Percentiles rank a stretch among this genome's conserved stretches.
These are phyloP conservation scores for Tephrocybe sp. DNA, from an alignment of 768 basidiomycete genomes.

Conservation along the genomic window DNA sequence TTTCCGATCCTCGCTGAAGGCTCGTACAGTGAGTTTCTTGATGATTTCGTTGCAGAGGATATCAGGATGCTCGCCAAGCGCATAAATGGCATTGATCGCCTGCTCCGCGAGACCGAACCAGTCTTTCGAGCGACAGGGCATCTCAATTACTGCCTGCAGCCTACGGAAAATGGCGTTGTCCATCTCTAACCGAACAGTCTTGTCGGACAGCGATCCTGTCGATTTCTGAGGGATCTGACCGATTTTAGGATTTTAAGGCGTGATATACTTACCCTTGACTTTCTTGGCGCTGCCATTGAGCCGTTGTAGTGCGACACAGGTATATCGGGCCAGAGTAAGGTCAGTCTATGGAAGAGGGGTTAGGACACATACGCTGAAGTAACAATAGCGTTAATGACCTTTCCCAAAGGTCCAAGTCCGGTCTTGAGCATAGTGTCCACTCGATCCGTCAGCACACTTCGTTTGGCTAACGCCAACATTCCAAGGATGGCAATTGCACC, in stretches of 20 bases:
- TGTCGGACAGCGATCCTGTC: conserved; percentile 83
- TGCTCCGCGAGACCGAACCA: conserved; percentile 99
- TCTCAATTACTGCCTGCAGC: conserved; percentile 77
- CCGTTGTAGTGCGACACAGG: conserved; percentile 89
- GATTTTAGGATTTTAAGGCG: background rate
- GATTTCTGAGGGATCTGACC: background rate
- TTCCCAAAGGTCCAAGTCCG: conserved; percentile 82
- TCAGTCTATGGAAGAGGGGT: conserved; percentile 55
- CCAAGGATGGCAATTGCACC: conserved; percentile 97
- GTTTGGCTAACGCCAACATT: conserved; percentile 90
- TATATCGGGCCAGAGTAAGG: conserved; percentile 87
- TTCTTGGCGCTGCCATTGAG: conserved; percentile 96
- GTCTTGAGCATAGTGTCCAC: conserved; percentile 85
- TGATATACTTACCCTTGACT: conserved; percentile 72
- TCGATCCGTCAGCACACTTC: conserved; percentile 70
- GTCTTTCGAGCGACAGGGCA: conserved; percentile 80
- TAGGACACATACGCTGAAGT: background rate
- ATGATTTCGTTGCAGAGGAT: conserved; percentile 77
- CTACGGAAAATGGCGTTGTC: conserved; percentile 82
- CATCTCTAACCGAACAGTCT: conserved; percentile 84
- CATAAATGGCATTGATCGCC: conserved; percentile 94
- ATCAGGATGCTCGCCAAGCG: conserved; percentile 92
- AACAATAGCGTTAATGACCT: conserved; percentile 47
- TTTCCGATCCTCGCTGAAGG: conserved; percentile 49
- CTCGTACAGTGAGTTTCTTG: conserved; percentile 73